Conservation (phyloP, 106 monocot genomes). For the Chionographis japonica region DNA sequence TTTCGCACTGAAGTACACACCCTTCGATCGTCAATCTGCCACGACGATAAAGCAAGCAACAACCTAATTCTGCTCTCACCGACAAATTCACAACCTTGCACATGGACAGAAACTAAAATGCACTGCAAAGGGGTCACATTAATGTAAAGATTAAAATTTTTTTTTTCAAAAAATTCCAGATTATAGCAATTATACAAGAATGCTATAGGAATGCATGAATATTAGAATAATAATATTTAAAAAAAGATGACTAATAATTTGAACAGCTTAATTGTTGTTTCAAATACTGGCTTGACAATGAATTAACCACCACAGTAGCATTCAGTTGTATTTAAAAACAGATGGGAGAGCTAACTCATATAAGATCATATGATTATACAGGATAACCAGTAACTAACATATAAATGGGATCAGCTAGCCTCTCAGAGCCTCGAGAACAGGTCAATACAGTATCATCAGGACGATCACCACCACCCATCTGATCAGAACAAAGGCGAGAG, state of each 20-base stretch:
- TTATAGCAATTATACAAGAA: too few relatives aligned
- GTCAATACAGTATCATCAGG: slow-evolving; percentile 93
- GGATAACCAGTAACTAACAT: background rate
- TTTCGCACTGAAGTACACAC: slow-evolving; percentile 90
- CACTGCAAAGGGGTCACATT: slow-evolving; percentile 36
- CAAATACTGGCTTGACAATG: too few relatives aligned
- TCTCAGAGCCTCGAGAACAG: slow-evolving; percentile 88
- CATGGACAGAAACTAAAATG: slow-evolving; percentile 80
- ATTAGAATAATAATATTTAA: too few relatives aligned
- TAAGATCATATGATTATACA: too few relatives aligned
- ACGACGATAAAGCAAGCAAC: slow-evolving; percentile 81
- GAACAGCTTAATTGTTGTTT: too few relatives aligned
- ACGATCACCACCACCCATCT: slow-evolving; percentile 83
- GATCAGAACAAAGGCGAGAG: slow-evolving; percentile 11
- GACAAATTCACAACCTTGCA: slow-evolving; percentile 93
- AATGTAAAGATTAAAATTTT: too few relatives aligned
- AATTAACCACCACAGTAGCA: too few relatives aligned
- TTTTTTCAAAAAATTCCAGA: too few relatives aligned
- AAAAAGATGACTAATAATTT: too few relatives aligned
- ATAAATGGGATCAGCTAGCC: slow-evolving; percentile 30
- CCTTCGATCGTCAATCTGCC: slow-evolving; percentile 82
- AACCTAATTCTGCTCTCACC: slow-evolving; percentile 85
- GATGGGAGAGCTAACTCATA: too few relatives aligned
- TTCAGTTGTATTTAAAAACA: too few relatives aligned
- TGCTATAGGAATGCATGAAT: too few relatives aligned